Evolutionary conservation across 164 flowering plant genomes (phyloP).

Genomic region (Chloranthus sessilifolius): DNA sequence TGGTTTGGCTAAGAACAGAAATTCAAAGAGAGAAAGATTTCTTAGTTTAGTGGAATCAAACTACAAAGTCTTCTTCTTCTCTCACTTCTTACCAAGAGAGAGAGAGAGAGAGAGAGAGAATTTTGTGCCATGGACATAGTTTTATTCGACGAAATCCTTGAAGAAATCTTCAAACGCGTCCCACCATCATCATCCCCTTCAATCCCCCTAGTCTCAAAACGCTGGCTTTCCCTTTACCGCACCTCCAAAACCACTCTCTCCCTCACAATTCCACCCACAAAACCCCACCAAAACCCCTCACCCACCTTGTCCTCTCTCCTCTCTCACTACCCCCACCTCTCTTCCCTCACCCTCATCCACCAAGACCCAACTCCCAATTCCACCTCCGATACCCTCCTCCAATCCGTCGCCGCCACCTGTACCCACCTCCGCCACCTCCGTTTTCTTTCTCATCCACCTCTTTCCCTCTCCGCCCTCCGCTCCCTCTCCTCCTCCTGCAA

Average conservation of each 20-base stretch:
- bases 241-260: slow-evolving; percentile 48
- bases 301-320: slow-evolving; percentile 42
- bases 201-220: slow-evolving; percentile 55
- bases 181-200: slow-evolving; percentile 30
- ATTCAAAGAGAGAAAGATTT: too few relatives aligned
- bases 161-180: slow-evolving; percentile 58
- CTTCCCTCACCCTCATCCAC: slow-evolving; percentile 42
- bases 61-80: too few relatives aligned
- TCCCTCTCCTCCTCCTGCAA: slow-evolving; percentile 38
- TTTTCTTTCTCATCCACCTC: slow-evolving; percentile 33
- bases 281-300: slow-evolving; percentile 11
- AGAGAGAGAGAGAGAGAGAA: too few relatives aligned
- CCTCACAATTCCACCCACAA: slow-evolving; percentile 24
- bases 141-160: slow-evolving; percentile 73
- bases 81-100: too few relatives aligned
- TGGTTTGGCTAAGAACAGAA: too few relatives aligned
- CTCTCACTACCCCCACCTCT: slow-evolving; percentile 42
- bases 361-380: slow-evolving; percentile 3
- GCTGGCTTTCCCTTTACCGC: slow-evolving; percentile 73
- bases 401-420: slow-evolving; percentile 27
- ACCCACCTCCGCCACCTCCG: slow-evolving; percentile 35
- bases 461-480: slow-evolving; percentile 30
- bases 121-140: too few relatives aligned
- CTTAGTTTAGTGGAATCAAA: too few relatives aligned
- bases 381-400: slow-evolving; percentile 25